Evolutionary conservation across 495 filamentous ascomycete genomes (phyloP), one percentile per base, ranked within the genome.

Genomic region (Hypoxylon fuscum): DNA sequence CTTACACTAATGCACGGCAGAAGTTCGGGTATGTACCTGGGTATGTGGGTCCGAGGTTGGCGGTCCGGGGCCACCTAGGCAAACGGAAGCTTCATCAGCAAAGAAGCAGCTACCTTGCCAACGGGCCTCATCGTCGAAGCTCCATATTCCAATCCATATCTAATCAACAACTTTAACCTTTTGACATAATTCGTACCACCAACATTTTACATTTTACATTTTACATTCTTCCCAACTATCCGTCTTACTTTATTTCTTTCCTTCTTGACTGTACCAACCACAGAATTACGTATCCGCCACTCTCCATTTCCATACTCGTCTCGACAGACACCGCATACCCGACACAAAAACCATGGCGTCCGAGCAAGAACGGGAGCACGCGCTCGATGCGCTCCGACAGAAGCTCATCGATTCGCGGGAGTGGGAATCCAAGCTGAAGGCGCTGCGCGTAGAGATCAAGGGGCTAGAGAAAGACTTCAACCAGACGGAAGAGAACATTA

Each of bases 401-500:
- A 96, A 95, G 83, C 86, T 99, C 52, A 80, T 97, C 72, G 95
- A 99, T 75, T 93, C 96, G 53, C 87, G 95, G 76, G 96, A 99
- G 83, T 97, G 92, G 91, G 96, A 99, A 74, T 88, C 96, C 18
- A 98, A 98, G 83, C 82, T 98, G 41, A 98, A 96, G 77, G 84
- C 87, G 6, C 75, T 99, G 54, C 89, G 95, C 40, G 77, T 93
- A 77, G 96, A 97, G 34, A 96, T 99, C 76, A 98, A 97, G 79
- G 92, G 88, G 46, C 75, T 97, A 34, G 92, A 96, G 68, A 92
- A 90, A 61, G 93, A 98, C 58, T 98, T 93, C 68, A 93, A 98
- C 74, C 86, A 93, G 50, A 97, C 95, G 21, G 95, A 99, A 76
- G 96, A 99, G 61, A 98, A 98, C 80, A 98, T 99, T 83, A 99